A percentile compares a stretch with the other conserved stretches of the same genome.
These are phyloP conservation scores for Leccinum aurantiacum DNA, from an alignment of 768 basidiomycete genomes.

Conservation along the genomic window DNA sequence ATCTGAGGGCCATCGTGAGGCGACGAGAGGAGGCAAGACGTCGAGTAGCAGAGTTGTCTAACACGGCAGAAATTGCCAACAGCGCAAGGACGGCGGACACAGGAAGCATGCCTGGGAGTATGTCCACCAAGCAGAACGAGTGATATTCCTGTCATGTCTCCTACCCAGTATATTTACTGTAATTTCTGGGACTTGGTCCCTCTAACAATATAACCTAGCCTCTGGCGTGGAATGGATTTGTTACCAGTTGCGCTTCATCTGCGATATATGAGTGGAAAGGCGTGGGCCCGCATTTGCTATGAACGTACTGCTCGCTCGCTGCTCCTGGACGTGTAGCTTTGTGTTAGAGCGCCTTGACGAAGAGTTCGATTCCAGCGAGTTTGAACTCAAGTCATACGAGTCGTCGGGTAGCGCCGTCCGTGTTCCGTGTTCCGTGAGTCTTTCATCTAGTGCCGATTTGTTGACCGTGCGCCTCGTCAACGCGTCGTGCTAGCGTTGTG, in stretches of 20 bases:
- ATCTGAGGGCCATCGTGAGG: constrained; percentile 53
- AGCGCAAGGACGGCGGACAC: constrained; percentile 39
- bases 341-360: no score
- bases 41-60: constrained; percentile 26
- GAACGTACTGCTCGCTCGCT: constrained; percentile 54
- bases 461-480: no score
- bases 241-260: constrained; percentile 64
- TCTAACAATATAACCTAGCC: constrained; percentile 7
- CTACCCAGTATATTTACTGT: constrained; percentile 18
- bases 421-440: no score
- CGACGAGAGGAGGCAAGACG: constrained; percentile 45
- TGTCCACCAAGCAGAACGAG: constrained; percentile 21
- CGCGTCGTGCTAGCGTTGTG: no score
- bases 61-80: constrained; percentile 23
- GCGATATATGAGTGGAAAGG: constrained; percentile 1
- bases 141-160: constrained; percentile 17
- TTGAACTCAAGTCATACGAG: no score
- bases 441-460: no score
- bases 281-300: neutral
- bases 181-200: constrained; percentile 12
- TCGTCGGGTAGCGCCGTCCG: no score
- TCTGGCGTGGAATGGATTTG: neutral
- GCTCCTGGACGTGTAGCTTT: no score
- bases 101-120: constrained; percentile 36
- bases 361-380: no score